phyloP scores from a whole-genome alignment of 1,284 basidiomycete species.

The Boletus smithii region DNA sequence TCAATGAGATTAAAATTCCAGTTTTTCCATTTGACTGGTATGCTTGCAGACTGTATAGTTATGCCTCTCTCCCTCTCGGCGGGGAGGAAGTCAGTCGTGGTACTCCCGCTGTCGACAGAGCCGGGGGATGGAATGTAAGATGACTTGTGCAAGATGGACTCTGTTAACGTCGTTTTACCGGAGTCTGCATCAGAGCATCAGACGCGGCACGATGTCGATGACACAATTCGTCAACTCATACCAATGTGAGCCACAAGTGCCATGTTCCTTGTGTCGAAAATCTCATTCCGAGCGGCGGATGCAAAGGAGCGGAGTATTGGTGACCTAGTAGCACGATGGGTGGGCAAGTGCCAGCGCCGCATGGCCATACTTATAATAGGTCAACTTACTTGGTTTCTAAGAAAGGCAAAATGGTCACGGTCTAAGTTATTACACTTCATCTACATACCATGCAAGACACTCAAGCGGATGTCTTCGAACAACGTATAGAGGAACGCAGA shows the following conservation, averaged over 20 bases:
- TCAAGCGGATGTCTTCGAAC: constrained; percentile 42
- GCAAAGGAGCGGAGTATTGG: constrained; percentile 20
- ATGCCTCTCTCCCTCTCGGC: constrained; percentile 88
- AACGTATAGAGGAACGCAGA: constrained; percentile 44
- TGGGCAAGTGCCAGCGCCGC: constrained; percentile 12
- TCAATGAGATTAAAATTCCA: constrained; percentile 87
- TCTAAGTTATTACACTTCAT: not conserved
- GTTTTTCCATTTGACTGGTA: constrained; percentile 84
- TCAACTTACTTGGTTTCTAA: constrained; percentile 8
- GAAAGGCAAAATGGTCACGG: constrained; percentile 14
- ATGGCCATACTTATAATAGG: constrained; percentile 20
- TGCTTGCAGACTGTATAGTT: constrained; percentile 89
- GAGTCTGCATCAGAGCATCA: constrained; percentile 58
- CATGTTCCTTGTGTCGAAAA: constrained; percentile 61
- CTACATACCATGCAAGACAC: constrained; percentile 17
- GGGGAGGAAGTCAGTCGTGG: constrained; percentile 87
- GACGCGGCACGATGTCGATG: not conserved
- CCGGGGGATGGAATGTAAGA: constrained; percentile 72
- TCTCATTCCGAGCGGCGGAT: constrained; percentile 23
- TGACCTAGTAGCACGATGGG: not conserved
- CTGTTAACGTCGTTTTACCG: constrained; percentile 88
- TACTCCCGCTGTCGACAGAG: constrained; percentile 86
- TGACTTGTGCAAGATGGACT: constrained; percentile 79
- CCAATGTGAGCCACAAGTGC: constrained; percentile 84
- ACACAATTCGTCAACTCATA: constrained; percentile 30